Conservation (phyloP, 148 eudicot species). For the Nyssa sinensis region DNA sequence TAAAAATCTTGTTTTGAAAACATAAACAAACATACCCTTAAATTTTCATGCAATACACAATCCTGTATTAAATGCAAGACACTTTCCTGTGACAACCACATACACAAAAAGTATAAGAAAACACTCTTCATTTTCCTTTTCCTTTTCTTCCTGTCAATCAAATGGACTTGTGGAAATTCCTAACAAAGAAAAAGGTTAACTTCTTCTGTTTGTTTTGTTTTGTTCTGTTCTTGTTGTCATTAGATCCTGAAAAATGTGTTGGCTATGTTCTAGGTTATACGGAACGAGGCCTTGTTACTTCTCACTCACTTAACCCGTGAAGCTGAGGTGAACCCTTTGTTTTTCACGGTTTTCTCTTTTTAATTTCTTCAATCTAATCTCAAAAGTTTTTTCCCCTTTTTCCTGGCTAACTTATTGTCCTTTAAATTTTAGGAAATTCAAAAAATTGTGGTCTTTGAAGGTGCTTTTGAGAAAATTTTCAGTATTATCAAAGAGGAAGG, state of each 20-base stretch:
- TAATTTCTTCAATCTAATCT: not conserved
- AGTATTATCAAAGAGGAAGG: conserved; percentile 96
- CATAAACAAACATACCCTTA: too few relatives aligned
- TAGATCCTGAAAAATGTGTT: conserved; percentile 23
- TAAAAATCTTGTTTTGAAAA: too few relatives aligned
- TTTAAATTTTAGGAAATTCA: conserved; percentile 75
- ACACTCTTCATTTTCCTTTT: too few relatives aligned
- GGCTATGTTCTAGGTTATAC: conserved; percentile 87
- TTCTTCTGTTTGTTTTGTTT: conserved; percentile 2
- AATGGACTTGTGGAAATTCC: not conserved
- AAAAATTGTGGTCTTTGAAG: conserved; percentile 97
- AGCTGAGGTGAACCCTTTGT: conserved; percentile 66
- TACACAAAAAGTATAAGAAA: too few relatives aligned
- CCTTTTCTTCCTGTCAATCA: too few relatives aligned
- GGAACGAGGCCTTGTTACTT: conserved; percentile 95
- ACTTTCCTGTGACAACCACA: too few relatives aligned
- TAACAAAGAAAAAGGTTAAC: not conserved
- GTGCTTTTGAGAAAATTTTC: conserved; percentile 97
- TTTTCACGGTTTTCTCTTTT: not conserved
- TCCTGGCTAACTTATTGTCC: not conserved
- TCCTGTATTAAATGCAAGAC: too few relatives aligned
- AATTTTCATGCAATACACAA: too few relatives aligned
- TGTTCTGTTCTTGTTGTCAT: not conserved
- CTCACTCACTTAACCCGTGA: conserved; percentile 95
- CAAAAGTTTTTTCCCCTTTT: not conserved